Conservation (phyloP, 1,139 yeast species). For the Wickerhamomyces sp. region DNA sequence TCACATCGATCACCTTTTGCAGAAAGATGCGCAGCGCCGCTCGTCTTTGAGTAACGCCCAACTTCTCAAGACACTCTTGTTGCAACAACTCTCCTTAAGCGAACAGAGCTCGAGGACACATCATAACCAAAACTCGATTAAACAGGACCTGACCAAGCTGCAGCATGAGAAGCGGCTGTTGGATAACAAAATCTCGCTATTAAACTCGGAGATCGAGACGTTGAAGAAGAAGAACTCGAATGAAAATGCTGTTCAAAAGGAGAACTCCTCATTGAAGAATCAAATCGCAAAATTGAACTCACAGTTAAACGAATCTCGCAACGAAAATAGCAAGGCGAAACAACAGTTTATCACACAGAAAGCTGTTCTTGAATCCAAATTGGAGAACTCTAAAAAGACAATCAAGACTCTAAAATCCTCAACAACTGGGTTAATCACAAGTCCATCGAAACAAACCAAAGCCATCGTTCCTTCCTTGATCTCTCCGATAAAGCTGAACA, state of each 20-base stretch:
- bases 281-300: constrained; percentile 18
- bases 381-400: constrained; percentile 28
- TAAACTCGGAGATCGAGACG: constrained; percentile 17
- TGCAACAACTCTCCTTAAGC: constrained; percentile 15
- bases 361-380: constrained; percentile 30
- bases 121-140: constrained; percentile 9
- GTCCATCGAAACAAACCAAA: constrained; percentile 2
- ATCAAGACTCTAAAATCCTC: constrained; percentile 22
- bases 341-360: constrained; percentile 27
- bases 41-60: constrained; percentile 13
- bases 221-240: constrained; percentile 19
- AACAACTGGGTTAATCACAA: too few relatives aligned
- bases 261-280: constrained; percentile 16
- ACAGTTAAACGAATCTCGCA: constrained; percentile 16
- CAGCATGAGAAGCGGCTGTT: constrained; percentile 20
- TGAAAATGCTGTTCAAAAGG: constrained; percentile 17
- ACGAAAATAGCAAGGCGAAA: constrained; percentile 13
- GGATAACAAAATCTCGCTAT: constrained; percentile 15
- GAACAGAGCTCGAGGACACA: constrained; percentile 7
- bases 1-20: constrained; percentile 4
- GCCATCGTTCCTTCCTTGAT: constrained; percentile 3
- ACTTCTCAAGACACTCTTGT: constrained; percentile 13
- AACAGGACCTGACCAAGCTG: constrained; percentile 15
- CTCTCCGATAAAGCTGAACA: not conserved
- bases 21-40: constrained; percentile 16